Evolutionary conservation across 2,329 filamentous ascomycete species (phyloP).

Genomic region (Botryotinia calthae): DNA sequence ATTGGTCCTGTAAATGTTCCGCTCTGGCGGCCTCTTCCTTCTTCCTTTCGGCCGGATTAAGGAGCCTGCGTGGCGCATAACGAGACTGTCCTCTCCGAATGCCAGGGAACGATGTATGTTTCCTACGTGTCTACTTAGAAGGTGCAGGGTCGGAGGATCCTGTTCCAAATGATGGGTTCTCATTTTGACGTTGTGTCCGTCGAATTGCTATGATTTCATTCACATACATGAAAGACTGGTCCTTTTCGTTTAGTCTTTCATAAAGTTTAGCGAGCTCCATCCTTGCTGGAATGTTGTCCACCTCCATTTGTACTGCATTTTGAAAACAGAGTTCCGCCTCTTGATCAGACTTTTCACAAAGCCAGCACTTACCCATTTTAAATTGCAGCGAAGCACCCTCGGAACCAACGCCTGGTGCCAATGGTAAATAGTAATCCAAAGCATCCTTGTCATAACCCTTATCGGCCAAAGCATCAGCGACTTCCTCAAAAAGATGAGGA

Average conservation of each 20-base stretch:
- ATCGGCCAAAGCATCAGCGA: constrained; percentile 56
- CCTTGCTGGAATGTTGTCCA: constrained; percentile 71
- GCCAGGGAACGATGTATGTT: not conserved
- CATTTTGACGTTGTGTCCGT: constrained; percentile 44
- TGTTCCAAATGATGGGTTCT: constrained; percentile 41
- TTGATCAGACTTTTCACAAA: constrained; percentile 58
- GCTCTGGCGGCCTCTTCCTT: constrained; percentile 37
- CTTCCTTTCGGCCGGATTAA: constrained; percentile 41
- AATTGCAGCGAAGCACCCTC: constrained; percentile 46
- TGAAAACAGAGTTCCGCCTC: constrained; percentile 78
- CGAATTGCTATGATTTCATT: constrained; percentile 64
- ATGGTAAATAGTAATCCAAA: constrained; percentile 55
- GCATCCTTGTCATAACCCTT: constrained; percentile 53
- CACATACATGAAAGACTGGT: constrained; percentile 74
- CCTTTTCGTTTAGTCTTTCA: constrained; percentile 68
- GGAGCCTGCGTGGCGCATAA: constrained; percentile 20
- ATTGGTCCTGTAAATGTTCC: constrained; percentile 39
- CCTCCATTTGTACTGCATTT: constrained; percentile 68
- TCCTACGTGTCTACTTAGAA: constrained; percentile 14
- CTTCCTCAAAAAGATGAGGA: constrained; percentile 75
- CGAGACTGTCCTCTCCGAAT: constrained; percentile 8
- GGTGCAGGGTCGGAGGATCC: constrained; percentile 13
- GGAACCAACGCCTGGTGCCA: constrained; percentile 49
- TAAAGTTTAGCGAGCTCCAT: constrained; percentile 82
- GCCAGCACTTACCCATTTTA: constrained; percentile 62